Percentiles rank a stretch among this genome's conserved stretches.
These are phyloP conservation scores for Eruca vesicaria DNA, from an alignment of 441 rosid species.

Conservation along the genomic window DNA sequence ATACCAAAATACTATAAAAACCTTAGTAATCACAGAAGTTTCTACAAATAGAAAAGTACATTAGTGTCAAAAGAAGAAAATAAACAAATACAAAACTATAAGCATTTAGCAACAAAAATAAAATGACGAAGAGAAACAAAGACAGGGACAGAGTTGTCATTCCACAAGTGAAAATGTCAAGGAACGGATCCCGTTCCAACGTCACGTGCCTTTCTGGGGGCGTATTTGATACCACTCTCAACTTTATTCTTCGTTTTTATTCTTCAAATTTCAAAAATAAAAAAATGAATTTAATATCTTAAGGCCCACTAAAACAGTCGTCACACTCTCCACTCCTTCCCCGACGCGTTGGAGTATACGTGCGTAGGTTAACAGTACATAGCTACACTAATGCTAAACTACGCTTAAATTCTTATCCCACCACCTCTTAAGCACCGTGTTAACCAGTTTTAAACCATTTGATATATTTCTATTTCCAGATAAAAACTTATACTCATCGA, in stretches of 20 bases:
- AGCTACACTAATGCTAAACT: not conserved
- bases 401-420: constrained; percentile 26
- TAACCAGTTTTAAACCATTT: not conserved
- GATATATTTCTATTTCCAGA: constrained; percentile 25
- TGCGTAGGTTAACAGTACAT: constrained; percentile 11
- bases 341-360: not conserved
- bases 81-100: not conserved
- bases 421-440: not conserved
- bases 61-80: not conserved
- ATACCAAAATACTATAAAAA: not conserved
- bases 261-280: not conserved
- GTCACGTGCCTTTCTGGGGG: constrained; percentile 1
- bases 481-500: constrained; percentile 8
- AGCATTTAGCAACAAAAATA: not conserved
- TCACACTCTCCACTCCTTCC: constrained; percentile 10
- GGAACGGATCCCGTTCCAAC: constrained; percentile 13
- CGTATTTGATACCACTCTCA: not conserved
- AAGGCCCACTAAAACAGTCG: constrained; percentile 20
- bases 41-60: not conserved
- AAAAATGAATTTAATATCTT: not conserved
- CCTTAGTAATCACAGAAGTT: not conserved
- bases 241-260: not conserved
- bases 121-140: not conserved
- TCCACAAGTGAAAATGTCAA: not conserved
- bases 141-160: not conserved